These are phyloP conservation scores for Trichophaea hybrida DNA, from an alignment of 2,329 filamentous ascomycete genomes.

Conservation along the genomic window DNA sequence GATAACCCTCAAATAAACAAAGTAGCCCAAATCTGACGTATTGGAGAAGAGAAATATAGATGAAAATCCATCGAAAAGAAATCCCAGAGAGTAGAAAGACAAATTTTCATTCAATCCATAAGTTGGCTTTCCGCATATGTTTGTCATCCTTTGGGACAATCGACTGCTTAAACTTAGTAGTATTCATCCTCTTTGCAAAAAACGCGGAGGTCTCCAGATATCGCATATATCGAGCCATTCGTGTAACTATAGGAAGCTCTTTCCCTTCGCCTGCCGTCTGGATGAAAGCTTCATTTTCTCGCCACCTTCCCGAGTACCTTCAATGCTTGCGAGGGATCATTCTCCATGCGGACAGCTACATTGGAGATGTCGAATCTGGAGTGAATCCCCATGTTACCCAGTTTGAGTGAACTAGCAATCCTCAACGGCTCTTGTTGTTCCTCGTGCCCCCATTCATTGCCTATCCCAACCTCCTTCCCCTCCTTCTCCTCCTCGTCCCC, in stretches of 20 bases:
- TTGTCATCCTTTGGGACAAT: background rate
- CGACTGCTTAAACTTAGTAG: background rate
- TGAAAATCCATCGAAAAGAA: too few species aligned
- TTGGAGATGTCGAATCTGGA: background rate
- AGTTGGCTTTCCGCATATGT: background rate
- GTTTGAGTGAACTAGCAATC: background rate
- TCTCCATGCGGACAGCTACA: background rate
- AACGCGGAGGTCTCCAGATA: background rate
- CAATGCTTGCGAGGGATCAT: background rate
- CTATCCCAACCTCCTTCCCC: too few species aligned
- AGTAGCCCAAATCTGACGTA: too few species aligned
- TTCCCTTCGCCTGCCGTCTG: background rate
- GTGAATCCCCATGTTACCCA: background rate
- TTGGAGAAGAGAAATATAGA: too few species aligned
- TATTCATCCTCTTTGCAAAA: background rate
- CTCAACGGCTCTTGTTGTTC: background rate
- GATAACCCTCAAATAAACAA: too few species aligned
- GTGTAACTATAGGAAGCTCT: background rate
- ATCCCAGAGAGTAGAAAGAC: too few species aligned
- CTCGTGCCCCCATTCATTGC: too few species aligned
- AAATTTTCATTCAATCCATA: background rate
- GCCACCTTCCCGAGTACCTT: background rate
- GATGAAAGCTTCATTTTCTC: background rate
- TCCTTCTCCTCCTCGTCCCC: too few species aligned
- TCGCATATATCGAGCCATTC: background rate